These are phyloP conservation scores for Hanseniaspora occidentalis DNA, from an alignment of 805 yeast genomes.

Conservation along the genomic window DNA sequence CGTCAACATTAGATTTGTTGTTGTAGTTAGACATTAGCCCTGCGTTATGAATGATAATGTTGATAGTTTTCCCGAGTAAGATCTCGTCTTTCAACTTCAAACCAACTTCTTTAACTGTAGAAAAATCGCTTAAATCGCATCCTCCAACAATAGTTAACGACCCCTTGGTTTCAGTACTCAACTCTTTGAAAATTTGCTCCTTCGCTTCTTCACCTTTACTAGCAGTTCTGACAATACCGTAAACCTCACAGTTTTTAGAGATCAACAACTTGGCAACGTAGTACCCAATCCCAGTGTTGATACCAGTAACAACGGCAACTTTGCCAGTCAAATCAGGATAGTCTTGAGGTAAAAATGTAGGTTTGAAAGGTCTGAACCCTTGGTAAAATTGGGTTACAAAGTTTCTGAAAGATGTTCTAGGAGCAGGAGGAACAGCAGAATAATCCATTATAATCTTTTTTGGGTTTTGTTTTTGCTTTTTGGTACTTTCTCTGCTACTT, in stretches of 20 bases:
- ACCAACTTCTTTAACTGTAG: slow-evolving; percentile 23
- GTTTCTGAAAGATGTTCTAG: slow-evolving; percentile 9
- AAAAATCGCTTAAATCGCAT: slow-evolving; percentile 29
- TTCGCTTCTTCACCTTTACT: slow-evolving; percentile 24
- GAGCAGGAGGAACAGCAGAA: slow-evolving; percentile 12
- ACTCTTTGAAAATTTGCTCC: slow-evolving; percentile 15
- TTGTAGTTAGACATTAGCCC: slow-evolving; percentile 24
- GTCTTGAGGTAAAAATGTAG: slow-evolving; percentile 19
- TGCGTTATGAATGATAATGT: slow-evolving; percentile 26
- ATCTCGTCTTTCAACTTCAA: slow-evolving; percentile 10
- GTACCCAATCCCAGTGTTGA: slow-evolving; percentile 28
- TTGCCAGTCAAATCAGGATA: slow-evolving; percentile 28
- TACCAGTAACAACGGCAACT: slow-evolving; percentile 30
- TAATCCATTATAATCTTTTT: neutral
- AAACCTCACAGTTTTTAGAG: slow-evolving; percentile 24
- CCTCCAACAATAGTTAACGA: slow-evolving; percentile 15
- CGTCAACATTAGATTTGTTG: slow-evolving; percentile 22
- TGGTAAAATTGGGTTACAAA: slow-evolving; percentile 11
- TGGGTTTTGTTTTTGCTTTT: neutral
- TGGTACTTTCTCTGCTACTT: neutral
- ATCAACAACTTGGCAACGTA: slow-evolving; percentile 17
- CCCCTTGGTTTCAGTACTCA: slow-evolving; percentile 15
- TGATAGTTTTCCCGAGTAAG: slow-evolving; percentile 14
- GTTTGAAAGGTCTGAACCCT: slow-evolving; percentile 18
- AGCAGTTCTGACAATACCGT: slow-evolving; percentile 24